Percentiles rank a stretch among this genome's conserved stretches.
Evolutionary conservation across 306 rosid species (phyloP).

Genomic region (Canavalia ensiformis): DNA sequence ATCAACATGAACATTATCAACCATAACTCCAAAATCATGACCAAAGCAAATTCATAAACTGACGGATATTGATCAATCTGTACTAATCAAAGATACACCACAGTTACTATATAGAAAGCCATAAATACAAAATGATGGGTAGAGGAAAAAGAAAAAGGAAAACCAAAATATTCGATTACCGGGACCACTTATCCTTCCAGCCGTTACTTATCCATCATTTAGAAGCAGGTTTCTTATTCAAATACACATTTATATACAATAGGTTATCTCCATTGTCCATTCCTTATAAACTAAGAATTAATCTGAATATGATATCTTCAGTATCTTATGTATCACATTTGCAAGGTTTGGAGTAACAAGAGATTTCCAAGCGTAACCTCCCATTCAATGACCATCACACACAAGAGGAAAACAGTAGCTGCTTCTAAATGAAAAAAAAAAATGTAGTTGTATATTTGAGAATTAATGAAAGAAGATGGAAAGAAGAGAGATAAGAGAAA

Average conservation of each 20-base stretch:
- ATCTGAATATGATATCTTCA: neutral
- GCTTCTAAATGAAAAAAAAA: no score
- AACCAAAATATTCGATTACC: neutral
- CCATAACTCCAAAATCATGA: conserved; percentile 15
- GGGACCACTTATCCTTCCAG: neutral
- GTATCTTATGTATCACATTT: neutral
- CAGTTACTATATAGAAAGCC: neutral
- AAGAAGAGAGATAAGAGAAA: no score
- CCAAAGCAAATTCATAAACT: neutral
- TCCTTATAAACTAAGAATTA: neutral
- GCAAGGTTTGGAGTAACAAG: neutral
- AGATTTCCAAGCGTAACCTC: neutral
- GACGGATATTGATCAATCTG: neutral
- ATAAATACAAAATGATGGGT: neutral
- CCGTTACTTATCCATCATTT: neutral
- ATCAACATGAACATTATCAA: neutral
- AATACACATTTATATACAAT: no score
- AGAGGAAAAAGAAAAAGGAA: neutral
- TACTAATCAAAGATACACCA: neutral
- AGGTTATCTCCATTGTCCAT: neutral
- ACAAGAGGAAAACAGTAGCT: no score
- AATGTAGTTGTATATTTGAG: no score
- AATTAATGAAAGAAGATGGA: no score
- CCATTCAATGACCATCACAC: neutral
- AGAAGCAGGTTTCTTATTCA: neutral